A percentile compares a stretch with the other conserved stretches of the same genome.
Evolutionary conservation across 805 yeast genomes (phyloP).

Genomic region (Zygoascus flipseniorum): DNA sequence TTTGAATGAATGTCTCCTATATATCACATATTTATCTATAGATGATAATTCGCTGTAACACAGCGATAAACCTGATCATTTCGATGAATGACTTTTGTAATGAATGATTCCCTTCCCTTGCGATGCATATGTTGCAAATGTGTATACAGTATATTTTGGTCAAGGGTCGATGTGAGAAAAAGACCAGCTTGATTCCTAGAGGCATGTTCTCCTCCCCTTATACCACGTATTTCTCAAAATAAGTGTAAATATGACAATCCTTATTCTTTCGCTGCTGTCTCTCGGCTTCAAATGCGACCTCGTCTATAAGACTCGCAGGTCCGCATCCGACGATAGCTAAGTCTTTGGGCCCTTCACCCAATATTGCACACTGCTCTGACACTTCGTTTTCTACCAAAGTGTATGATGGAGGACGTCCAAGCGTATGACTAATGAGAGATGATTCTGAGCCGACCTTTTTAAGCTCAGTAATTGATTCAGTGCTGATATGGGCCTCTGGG

Average conservation of each 20-base stretch:
- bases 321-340: conserved; percentile 39
- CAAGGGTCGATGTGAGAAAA: too few relatives aligned
- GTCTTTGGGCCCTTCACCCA: conserved; percentile 19
- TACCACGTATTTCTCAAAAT: conserved; percentile 26
- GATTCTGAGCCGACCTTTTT: conserved; percentile 12
- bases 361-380: not conserved
- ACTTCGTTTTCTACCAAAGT: conserved; percentile 9
- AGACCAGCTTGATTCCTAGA: too few relatives aligned
- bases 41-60: too few relatives aligned
- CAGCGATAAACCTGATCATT: too few relatives aligned
- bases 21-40: too few relatives aligned
- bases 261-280: conserved; percentile 21
- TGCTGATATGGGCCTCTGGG: not conserved
- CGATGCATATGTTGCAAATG: too few relatives aligned
- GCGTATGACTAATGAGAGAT: not conserved
- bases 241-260: conserved; percentile 37
- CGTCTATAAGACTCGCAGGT: conserved; percentile 28
- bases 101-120: too few relatives aligned
- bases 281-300: conserved; percentile 27
- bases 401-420: not conserved
- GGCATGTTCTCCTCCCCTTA: not conserved
- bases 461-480: not conserved
- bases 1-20: too few relatives aligned
- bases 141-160: too few relatives aligned
- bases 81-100: too few relatives aligned